Base-by-base conservation (phyloP, 352 stramenopile species). In the Halophytophthora batemanensis region DNA sequence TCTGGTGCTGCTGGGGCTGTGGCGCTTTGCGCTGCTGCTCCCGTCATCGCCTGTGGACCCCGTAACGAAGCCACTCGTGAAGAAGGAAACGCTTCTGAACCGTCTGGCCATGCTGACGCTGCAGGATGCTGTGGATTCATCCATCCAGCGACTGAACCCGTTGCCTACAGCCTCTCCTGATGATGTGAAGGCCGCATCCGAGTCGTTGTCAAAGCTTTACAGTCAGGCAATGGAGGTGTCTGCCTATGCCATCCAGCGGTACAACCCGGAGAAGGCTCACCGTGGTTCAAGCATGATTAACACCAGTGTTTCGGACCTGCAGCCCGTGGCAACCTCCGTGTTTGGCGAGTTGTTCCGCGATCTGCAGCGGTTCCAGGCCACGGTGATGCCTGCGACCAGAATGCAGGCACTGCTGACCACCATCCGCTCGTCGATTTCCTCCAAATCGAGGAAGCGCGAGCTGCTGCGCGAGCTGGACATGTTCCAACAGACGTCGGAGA, bases 31-130 rank as follows among this genome's bases (percentile, higher is more conserved):
- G 37, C 68, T 99, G 41, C 63, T 98, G 37, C 56, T 97, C 18
- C 97, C 96, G 31, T 92, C 86, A 39, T 97, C 92, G 17, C 96
- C 96, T 2, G 86, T 99, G 17, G 97, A 99, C 60, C 97, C 97
- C 22, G 93, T 94, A 42, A 87, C 78, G 53, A 96, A 97, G 61
- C 95, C 96, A 18, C 61, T 96, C 1, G 86, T 98, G 17, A 98
- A 98, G 63, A 94, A 97, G 40, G 77, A 96, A 14, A 81, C 97
- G 40, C 64, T 98, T 19, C 68, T 98, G 55, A 84, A 82, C 48
- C 86, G 91, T 8, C 65, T 98, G 17, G 66, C 81, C 6, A 81
- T 84, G 65, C 44, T 77, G 1, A 86, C 82, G 4, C 64, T 93
- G 29, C 73, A 90, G 28, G 59, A 78, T 14, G 64, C 77, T 2